phyloP scores from a whole-genome alignment of 805 yeast species.

The Saitoella complicata region DNA sequence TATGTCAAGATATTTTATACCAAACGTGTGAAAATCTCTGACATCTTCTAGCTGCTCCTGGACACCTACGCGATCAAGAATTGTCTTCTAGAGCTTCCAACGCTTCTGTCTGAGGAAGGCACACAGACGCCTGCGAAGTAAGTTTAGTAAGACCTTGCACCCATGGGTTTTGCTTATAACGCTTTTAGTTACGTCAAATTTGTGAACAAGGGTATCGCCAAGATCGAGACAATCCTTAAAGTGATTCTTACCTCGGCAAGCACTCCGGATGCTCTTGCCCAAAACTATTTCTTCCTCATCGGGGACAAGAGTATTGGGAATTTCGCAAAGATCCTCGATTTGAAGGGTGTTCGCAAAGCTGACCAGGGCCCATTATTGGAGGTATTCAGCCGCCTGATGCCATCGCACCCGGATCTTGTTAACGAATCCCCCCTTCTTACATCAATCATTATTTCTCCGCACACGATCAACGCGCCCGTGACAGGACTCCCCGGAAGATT shows the following conservation, averaged over 20 bases:
- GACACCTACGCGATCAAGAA: constrained; percentile 55
- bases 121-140: constrained; percentile 6
- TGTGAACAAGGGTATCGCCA: constrained; percentile 27
- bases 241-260: constrained; percentile 33
- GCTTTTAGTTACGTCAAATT: constrained; percentile 22
- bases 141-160: background rate
- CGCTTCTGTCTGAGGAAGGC: constrained; percentile 11
- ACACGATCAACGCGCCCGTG: no score
- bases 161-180: constrained; percentile 14
- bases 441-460: no score
- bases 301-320: constrained; percentile 49
- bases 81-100: constrained; percentile 25
- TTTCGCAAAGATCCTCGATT: constrained; percentile 44
- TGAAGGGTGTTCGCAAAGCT: constrained; percentile 38
- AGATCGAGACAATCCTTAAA: constrained; percentile 49
- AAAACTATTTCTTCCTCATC: constrained; percentile 47
- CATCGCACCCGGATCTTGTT: no score
- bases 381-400: no score
- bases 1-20: no score
- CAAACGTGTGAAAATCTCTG: no score
- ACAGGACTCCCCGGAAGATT: no score
- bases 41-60: constrained; percentile 28
- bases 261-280: constrained; percentile 49
- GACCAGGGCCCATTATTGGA: constrained; percentile 15
- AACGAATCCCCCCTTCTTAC: no score